phyloP scores from a whole-genome alignment of 2,329 filamentous ascomycete species.

The Akanthomyces lecanii region DNA sequence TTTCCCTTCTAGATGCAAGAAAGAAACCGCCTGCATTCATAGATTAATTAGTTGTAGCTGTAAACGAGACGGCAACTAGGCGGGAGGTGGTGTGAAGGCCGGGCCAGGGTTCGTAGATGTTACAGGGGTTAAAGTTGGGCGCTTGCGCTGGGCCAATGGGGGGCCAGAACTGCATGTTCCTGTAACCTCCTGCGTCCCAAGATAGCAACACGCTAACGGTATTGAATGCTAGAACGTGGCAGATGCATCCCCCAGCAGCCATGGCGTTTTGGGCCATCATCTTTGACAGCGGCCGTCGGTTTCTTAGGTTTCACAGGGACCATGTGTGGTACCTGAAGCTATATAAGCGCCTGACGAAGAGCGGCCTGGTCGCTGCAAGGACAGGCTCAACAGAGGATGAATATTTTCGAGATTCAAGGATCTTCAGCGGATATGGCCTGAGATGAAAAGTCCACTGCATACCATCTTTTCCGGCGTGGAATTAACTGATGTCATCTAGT shows the following conservation, averaged over 20 bases:
- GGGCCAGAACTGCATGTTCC: not conserved
- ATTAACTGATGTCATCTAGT: not conserved
- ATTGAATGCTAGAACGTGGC: conserved; percentile 8
- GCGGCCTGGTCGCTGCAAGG: not conserved
- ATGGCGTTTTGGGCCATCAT: not conserved
- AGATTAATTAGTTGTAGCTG: not conserved
- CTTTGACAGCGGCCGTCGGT: not conserved
- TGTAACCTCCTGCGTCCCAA: conserved; percentile 16
- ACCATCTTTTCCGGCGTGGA: not conserved
- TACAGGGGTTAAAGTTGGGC: conserved; percentile 7
- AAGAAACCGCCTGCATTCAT: not conserved
- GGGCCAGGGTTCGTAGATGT: conserved; percentile 2
- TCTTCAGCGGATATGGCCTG: not conserved
- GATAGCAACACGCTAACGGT: conserved; percentile 16
- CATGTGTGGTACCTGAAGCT: not conserved
- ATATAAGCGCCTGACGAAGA: not conserved
- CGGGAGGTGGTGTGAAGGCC: not conserved
- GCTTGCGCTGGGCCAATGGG: conserved; percentile 14
- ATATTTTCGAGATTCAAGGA: not conserved
- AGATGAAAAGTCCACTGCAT: not conserved
- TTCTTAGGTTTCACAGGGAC: not conserved
- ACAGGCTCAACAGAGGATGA: not conserved
- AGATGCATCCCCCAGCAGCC: not conserved
- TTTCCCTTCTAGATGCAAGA: not conserved
- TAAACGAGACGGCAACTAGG: not conserved